Percentiles rank a stretch among this genome's conserved stretches.
Conservation (phyloP, 768 basidiomycete genomes). For the Arthromyces matolae region DNA sequence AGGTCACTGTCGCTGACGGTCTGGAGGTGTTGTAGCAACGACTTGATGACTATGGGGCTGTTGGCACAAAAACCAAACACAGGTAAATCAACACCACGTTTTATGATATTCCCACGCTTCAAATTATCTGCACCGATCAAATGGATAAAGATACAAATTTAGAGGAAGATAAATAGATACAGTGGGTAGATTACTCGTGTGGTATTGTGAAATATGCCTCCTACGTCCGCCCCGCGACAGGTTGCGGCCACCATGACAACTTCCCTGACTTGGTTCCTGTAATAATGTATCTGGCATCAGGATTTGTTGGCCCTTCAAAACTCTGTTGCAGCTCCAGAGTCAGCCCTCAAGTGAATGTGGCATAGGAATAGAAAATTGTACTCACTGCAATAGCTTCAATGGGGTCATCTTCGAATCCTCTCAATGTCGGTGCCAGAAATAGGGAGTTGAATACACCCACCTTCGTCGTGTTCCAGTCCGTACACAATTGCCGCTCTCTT, state of each 20-base stretch:
- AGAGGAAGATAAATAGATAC: no score
- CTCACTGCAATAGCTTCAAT: constrained; percentile 42
- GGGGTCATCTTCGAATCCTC: constrained; percentile 30
- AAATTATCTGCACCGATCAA: constrained; percentile 6
- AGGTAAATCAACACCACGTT: constrained; percentile 27
- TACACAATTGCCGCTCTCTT: constrained; percentile 49
- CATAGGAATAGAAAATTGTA: no score
- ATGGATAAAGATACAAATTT: no score
- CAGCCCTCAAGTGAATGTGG: no score
- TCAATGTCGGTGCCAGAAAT: constrained; percentile 14
- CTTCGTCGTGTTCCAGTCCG: constrained; percentile 58
- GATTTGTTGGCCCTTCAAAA: constrained; percentile 40
- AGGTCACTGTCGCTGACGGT: constrained; percentile 40
- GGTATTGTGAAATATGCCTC: no score
- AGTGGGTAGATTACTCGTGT: no score
- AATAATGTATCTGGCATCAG: constrained; percentile 44
- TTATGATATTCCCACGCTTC: constrained; percentile 18
- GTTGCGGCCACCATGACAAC: constrained; percentile 58
- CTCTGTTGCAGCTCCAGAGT: no score
- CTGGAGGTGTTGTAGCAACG: constrained; percentile 42
- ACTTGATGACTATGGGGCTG: constrained; percentile 36
- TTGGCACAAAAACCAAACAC: constrained; percentile 35
- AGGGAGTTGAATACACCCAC: constrained; percentile 30
- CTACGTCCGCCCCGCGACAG: constrained; percentile 28
- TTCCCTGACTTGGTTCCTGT: constrained; percentile 55